Conservation (phyloP, 805 yeast genomes). For the Groenewaldozyma tartarivorans region DNA sequence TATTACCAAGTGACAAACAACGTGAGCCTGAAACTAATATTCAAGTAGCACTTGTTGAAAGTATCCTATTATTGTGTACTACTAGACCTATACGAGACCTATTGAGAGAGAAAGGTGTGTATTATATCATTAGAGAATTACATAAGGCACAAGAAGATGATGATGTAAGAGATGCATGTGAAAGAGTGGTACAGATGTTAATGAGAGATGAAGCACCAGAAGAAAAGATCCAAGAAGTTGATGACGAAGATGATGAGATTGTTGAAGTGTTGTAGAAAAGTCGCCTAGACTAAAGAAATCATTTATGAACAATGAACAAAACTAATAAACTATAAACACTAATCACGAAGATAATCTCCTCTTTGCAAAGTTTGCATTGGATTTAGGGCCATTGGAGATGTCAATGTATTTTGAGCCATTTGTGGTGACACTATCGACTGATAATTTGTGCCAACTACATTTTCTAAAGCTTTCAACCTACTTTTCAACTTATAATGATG, state of each 20-base stretch:
- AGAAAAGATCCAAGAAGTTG: constrained; percentile 40
- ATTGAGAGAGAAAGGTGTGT: constrained; percentile 73
- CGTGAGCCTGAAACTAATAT: constrained; percentile 67
- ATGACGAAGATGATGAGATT: constrained; percentile 7
- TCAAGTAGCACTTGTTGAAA: constrained; percentile 63
- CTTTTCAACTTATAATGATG: no score
- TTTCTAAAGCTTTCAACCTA: no score
- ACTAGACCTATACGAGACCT: constrained; percentile 64
- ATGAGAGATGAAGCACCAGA: constrained; percentile 74
- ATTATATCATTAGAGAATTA: constrained; percentile 77
- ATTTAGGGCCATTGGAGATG: no score
- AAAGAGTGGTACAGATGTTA: constrained; percentile 77
- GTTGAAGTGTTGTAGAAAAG: constrained; percentile 4
- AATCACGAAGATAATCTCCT: no score
- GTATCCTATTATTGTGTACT: constrained; percentile 69
- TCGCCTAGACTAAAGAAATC: no score
- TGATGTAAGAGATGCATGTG: constrained; percentile 59
- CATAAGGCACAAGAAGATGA: constrained; percentile 45
- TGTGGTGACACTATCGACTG: no score
- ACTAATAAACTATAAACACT: no score
- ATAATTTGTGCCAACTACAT: no score
- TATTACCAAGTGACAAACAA: constrained; percentile 61
- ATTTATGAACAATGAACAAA: no score
- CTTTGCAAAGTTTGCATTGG: no score
- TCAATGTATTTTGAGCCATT: no score